Evolutionary conservation across 169 alveolate species (phyloP), one percentile per base, ranked within the genome.

Genomic region (Cystoisospora suis): DNA sequence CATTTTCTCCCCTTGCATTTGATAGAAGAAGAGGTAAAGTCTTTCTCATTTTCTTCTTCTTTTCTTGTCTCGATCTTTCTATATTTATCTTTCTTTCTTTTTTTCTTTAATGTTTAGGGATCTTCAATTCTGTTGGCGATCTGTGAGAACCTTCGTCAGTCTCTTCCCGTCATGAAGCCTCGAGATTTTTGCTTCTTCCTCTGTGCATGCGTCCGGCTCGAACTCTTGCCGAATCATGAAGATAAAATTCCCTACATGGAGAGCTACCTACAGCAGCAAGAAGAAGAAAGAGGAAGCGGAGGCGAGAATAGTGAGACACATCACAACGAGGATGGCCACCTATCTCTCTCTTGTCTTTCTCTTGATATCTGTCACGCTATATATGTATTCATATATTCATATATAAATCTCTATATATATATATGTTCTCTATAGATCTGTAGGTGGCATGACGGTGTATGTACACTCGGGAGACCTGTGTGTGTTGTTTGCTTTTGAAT

Each of bases 121-220:
- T 72, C 83, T 38, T 38, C 83, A 3, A 38, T 72, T 1, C 83
- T 53, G 6, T 53, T 72, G 40, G 58, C 58, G 15, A 38, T 72
- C 34, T 72, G 83, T 17, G 1, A 38, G 56, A 72, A 38, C 53
- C 83, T 72, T 38, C 83, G 42, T 23, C 42, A 9, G 3, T 53
- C 58, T 17, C 47, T 72, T 17, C 34, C 83, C 34, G 7, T 53
- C 15, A 38, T 72, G 46, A 72, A 3, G 27, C 36, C 27, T 4
- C 36, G 42, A 38, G 83, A 72, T 17, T 72, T 72, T 20, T 72
- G 83, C 27, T 72, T 72, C 83, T 72, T 72, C 83, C 32, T 72
- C 56, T 34, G 56, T 32, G 83, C 83, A 32, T 72, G 83, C 83
- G 83, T 72, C 15, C 83, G 83, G 40, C 56, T 72, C 42, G 23